phyloP scores from a whole-genome alignment of 768 basidiomycete genomes.

The Pisolithus albus region DNA sequence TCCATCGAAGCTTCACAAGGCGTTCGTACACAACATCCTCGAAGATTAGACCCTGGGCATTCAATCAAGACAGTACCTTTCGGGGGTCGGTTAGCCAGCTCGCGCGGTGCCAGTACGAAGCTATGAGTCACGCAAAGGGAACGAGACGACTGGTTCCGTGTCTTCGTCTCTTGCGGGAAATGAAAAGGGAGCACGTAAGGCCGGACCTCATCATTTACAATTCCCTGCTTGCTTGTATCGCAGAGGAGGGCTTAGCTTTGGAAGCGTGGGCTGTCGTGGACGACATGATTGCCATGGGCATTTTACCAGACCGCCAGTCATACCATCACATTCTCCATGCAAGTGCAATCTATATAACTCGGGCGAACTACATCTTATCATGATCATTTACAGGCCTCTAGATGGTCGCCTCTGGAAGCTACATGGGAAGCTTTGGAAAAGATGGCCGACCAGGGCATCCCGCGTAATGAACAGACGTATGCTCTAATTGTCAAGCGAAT shows the following conservation, averaged over 20 bases:
- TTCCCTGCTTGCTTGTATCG: constrained; percentile 45
- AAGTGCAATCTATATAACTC: constrained; percentile 12
- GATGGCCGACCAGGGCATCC: constrained; percentile 46
- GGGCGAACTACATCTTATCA: neutral
- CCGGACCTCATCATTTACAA: constrained; percentile 56
- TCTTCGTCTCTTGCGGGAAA: constrained; percentile 42
- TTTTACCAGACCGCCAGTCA: constrained; percentile 43
- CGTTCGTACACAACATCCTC: constrained; percentile 4
- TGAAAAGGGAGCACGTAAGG: constrained; percentile 49
- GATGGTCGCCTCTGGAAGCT: constrained; percentile 29
- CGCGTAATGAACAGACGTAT: constrained; percentile 49
- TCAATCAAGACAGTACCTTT: constrained; percentile 18
- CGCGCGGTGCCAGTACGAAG: constrained; percentile 28
- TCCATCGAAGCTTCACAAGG: neutral
- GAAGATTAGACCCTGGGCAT: constrained; percentile 22
- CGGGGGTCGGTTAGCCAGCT: constrained; percentile 20
- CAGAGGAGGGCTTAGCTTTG: constrained; percentile 34
- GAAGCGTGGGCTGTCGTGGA: constrained; percentile 63
- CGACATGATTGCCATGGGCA: constrained; percentile 51
- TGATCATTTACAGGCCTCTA: constrained; percentile 38
- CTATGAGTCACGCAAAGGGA: constrained; percentile 29
- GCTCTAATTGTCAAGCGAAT: constrained; percentile 45
- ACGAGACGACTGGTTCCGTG: constrained; percentile 31
- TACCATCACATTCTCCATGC: constrained; percentile 61
- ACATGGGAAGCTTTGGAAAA: constrained; percentile 46